Evolutionary conservation across 805 yeast species (phyloP), one percentile per base, ranked within the genome.

Genomic region (Barnettozyma wickerhamii): DNA sequence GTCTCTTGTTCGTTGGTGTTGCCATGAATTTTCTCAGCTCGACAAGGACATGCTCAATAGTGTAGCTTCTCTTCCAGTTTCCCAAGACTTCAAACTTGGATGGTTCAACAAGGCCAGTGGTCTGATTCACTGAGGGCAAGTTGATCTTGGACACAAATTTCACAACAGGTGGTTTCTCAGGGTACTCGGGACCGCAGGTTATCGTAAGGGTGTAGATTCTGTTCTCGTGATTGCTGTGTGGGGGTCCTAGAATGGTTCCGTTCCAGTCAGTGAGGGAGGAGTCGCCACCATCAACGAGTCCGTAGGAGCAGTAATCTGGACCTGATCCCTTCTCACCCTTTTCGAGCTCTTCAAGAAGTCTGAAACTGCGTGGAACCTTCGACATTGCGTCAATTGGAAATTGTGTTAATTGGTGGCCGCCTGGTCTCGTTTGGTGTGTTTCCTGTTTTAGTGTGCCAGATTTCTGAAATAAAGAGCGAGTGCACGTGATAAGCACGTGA

Each of bases 261-360:
- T 90, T 93, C 99, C 99, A 93, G 55, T 83, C 66, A 10, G 95
- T 84, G 95, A 93, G 87, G 38, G 89, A 70, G 51, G 90, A 86
- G 60, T 93, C 99, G 55, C 86, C 95, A 47, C 84, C 80, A 55
- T 87, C 91, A 19, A 87, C 80, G 35, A 93, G 73, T 0, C 99
- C 99, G 56, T 93, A 88, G 18, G 98, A 91, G 61, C 96, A 90
- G 13, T 95, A 85, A 63, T 93, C 98, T 19, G 97, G 93, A 17
- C 98, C 97, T 35, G 86, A 71, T 17, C 99, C 99, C 63, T 93
- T 93, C 60, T 93, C 99, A 36, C 99, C 99, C 56, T 91, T 91
- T 63, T 95, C 99, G 50, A 93, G 73, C 66, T 93, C 99, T 66
- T 93, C 99, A 47, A 93, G 74, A 26, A 93, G 77, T 60, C 95